Evolutionary conservation across 306 rosid genomes (phyloP), one percentile per base, ranked within the genome.

Genomic region (Sicyos edulis): DNA sequence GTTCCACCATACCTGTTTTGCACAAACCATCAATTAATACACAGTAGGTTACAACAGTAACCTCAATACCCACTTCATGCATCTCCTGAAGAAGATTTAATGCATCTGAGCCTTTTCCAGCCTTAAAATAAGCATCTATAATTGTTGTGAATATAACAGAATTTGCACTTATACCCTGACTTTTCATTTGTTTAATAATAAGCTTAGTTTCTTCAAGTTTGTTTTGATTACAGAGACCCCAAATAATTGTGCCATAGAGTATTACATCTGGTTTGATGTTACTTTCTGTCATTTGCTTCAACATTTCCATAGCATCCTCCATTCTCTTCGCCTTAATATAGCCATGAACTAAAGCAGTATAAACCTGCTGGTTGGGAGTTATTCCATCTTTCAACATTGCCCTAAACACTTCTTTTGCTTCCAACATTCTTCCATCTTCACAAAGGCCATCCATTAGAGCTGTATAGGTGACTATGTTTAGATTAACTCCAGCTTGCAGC

Each of bases 11-110:
- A 70, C 97, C 97, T 69, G 69, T 78, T 79, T 88, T 90, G 89
- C 98, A 93, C 80, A 93, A 82, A 66, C 98, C 97, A 81, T 93
- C 88, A 62, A 90, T 87, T 73, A 93, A 81, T n/a, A 74, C 90
- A 77, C 97, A 87, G 75, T 80, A 92, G 6, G 95, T 93, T 70
- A 93, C 95, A 54, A 87, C 79, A 24, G 85, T 86, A 56, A 81
- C 71, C 82, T 90, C 89, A 17, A 88, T 65, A 70, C 86, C 88
- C 34, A 40, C 44, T 68, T 88, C 87, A 77, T 71, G 92, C 96
- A 93, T 88, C 76, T 86, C 83, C 64, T 90, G 88, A 29, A 90
- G 74, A 42, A 93, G 79, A 69, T 77, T 67, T 75, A 88, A 82
- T 55, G 95, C 97, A 74, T 82, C 88, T 12, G 54, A 52, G 65